Evolutionary conservation across 176 grass and related monocot genomes (phyloP).

Genomic region (Bonia amplexicaulis): DNA sequence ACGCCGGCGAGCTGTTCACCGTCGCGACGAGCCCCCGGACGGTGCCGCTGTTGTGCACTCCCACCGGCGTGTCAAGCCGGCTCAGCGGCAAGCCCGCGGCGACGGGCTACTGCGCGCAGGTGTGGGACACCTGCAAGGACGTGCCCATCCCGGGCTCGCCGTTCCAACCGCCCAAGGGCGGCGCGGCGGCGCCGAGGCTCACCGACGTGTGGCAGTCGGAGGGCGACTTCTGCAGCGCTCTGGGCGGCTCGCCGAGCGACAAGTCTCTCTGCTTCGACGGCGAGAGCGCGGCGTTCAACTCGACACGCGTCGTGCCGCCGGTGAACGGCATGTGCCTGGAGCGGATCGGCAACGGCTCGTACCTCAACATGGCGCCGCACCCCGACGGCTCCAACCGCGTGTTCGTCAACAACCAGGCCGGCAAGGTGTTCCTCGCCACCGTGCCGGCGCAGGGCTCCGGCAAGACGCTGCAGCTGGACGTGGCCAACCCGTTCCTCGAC

Average conservation of each 20-base stretch:
- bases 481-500: conserved; percentile 60
- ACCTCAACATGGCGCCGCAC: conserved; percentile 72
- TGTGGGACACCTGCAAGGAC: conserved; percentile 74
- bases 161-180: conserved; percentile 40
- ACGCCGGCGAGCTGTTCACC: conserved; percentile 67
- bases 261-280: conserved; percentile 57
- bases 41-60: conserved; percentile 60
- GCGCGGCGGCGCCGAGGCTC: conserved; percentile 40
- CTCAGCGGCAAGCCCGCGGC: neutral
- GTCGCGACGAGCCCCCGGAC: conserved; percentile 30
- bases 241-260: conserved; percentile 24
- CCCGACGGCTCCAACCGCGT: conserved; percentile 73
- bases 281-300: conserved; percentile 47
- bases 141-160: conserved; percentile 49
- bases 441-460: conserved; percentile 53
- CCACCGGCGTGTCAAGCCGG: conserved; percentile 23
- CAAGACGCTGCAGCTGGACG: conserved; percentile 34
- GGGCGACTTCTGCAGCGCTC: conserved; percentile 52
- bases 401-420: conserved; percentile 58
- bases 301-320: conserved; percentile 1
- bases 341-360: conserved; percentile 71
- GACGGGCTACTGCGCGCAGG: conserved; percentile 46
- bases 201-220: conserved; percentile 58
- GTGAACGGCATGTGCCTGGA: conserved; percentile 78
- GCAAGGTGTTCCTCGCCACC: conserved; percentile 70